phyloP scores from a whole-genome alignment of 1,284 basidiomycete species.

The Sparassis latifolia region DNA sequence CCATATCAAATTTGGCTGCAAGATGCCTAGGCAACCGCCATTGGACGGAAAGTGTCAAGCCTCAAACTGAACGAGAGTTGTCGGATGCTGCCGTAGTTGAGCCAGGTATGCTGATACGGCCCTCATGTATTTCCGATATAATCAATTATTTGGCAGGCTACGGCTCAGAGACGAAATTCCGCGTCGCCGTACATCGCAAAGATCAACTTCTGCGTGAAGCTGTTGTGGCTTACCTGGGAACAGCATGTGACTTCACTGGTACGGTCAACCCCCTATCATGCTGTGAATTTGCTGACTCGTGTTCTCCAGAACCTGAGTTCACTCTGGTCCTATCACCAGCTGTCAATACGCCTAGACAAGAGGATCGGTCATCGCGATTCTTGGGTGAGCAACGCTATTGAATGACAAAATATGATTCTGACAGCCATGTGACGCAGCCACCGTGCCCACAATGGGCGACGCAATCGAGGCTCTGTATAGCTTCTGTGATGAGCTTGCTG shows the following conservation, averaged over 20 bases:
- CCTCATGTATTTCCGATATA: constrained; percentile 11
- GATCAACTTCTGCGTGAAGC: constrained; percentile 52
- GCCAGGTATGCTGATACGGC: constrained; percentile 34
- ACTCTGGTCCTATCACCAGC: constrained; percentile 59
- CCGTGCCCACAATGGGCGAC: constrained; percentile 74
- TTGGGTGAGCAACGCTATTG: constrained; percentile 24
- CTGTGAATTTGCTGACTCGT: neutral
- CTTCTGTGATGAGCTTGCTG: constrained; percentile 52
- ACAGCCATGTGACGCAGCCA: constrained; percentile 32
- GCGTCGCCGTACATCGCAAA: constrained; percentile 43
- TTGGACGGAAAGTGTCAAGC: constrained; percentile 56
- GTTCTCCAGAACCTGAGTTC: constrained; percentile 52
- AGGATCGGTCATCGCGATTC: constrained; percentile 37
- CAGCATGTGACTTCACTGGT: constrained; percentile 66
- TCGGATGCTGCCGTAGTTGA: constrained; percentile 47
- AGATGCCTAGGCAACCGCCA: constrained; percentile 61
- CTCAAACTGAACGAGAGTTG: constrained; percentile 67
- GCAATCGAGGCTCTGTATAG: constrained; percentile 64
- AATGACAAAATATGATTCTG: constrained; percentile 1
- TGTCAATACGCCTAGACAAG: constrained; percentile 38
- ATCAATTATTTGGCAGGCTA: constrained; percentile 33
- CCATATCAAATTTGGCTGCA: constrained; percentile 74
- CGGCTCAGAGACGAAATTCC: constrained; percentile 50
- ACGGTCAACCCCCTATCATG: constrained; percentile 1
- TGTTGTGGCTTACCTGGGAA: constrained; percentile 60